phyloP scores from a whole-genome alignment of 108 stramenopile genomes.

The Schizochytrium sp. region DNA sequence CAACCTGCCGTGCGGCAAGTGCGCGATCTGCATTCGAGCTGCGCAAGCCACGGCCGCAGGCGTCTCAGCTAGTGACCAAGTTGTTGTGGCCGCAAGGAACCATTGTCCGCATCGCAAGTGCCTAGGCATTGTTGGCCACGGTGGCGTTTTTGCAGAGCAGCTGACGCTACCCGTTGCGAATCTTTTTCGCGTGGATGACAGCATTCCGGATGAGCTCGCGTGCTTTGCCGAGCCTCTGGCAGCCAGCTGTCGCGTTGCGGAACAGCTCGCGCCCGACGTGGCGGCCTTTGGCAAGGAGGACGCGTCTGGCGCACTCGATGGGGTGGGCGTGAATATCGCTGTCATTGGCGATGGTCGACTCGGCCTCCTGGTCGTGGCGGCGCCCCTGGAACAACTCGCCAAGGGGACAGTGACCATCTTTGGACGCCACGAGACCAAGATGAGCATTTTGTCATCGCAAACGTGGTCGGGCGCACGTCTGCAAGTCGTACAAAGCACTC shows the following conservation, averaged over 20 bases:
- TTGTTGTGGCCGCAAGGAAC: not conserved
- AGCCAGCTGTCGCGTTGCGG: not conserved
- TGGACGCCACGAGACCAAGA: constrained; percentile 30
- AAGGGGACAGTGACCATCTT: not conserved
- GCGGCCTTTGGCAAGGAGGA: too few relatives aligned
- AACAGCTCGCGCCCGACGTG: not conserved
- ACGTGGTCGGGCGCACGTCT: not conserved
- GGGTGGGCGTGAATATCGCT: not conserved
- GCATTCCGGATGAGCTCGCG: not conserved
- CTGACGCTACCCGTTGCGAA: not conserved
- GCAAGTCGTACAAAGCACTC: not conserved
- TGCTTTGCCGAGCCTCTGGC: not conserved
- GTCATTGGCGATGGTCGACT: constrained; percentile 7
- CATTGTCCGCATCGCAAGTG: not conserved
- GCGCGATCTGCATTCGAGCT: not conserved
- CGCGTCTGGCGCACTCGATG: too few relatives aligned
- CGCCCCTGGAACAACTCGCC: not conserved
- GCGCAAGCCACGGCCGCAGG: too few relatives aligned
- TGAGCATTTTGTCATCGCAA: constrained; percentile 12
- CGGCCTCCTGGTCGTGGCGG: constrained; percentile 25
- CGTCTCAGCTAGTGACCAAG: not conserved
- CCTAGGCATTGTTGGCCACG: not conserved
- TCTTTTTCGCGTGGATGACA: not conserved
- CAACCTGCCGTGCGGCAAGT: not conserved
- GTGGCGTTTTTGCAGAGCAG: not conserved